Evolutionary conservation across 2,329 filamentous ascomycete genomes (phyloP), one percentile per base, ranked within the genome.

Genomic region (Monilinia aucupariae): DNA sequence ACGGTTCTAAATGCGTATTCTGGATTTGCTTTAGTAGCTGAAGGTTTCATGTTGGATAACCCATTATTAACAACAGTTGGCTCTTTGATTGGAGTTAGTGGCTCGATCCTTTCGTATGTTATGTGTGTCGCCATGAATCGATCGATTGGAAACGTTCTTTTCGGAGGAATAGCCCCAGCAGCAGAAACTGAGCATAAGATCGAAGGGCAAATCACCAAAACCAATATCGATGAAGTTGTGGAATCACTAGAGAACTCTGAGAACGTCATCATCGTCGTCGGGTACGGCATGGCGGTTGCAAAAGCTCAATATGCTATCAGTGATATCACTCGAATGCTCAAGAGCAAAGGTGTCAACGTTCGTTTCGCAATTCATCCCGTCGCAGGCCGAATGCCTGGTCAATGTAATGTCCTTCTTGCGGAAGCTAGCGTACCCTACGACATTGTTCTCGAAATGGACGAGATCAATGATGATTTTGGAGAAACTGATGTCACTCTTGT

Each of bases 371-470:
- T 96, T 68, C 91, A 96, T 72, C 91, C 91, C 0, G 91, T 96
- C 34, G 92, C 92, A 0, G 92, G 92, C 13, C 85, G 92, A 39
- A 96, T 96, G 92, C 92, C 92, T 0, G 92, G 92, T 0, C 92
- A 96, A 76, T 96, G 91, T 78, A 96, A 96, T 71, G 91, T 96
- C 4, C 80, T 96, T 2, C 84, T 96, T 17, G 92, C 92, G 0
- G 92, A 96, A 75, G 92, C 92, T 0, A 88, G 84, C 41, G 92
- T 96, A 37, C 91, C 91, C 3, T 96, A 96, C 71, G 92, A 96
- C 70, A 93, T 96, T 62, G 91, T 96, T 34, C 81, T 96, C 52
- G 91, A 96, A 77, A 96, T 96, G 91, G 92, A 96, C 70, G 92
- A 96, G 78, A 96, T 96, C 77, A 96, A 96, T 75, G 91, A 96